Conservation (phyloP, 2,329 filamentous ascomycete species). For the Grosmannia penicillata region DNA sequence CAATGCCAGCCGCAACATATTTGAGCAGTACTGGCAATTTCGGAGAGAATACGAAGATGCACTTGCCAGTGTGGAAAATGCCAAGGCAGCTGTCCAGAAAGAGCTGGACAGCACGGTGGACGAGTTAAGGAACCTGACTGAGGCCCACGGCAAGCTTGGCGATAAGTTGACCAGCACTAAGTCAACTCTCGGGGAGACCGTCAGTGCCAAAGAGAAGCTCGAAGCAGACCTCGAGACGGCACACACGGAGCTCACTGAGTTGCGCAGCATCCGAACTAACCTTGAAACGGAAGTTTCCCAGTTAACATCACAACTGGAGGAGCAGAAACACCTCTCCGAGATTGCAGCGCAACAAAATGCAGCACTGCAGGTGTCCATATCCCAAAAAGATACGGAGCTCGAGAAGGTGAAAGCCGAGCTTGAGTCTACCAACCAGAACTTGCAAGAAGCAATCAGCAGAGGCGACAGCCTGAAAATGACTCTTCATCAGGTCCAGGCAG, state of each 20-base stretch:
- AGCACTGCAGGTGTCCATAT: conserved; percentile 11
- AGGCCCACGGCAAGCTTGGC: conserved; percentile 7
- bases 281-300: conserved; percentile 4
- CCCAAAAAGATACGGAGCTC: conserved; percentile 12
- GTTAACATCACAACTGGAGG: conserved; percentile 4
- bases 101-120: conserved; percentile 12
- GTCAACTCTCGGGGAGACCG: conserved; percentile 8
- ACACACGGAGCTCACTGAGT: conserved; percentile 9
- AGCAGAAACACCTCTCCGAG: conserved; percentile 5
- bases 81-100: conserved; percentile 14
- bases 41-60: conserved; percentile 17
- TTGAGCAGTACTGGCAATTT: conserved; percentile 20
- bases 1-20: conserved; percentile 16
- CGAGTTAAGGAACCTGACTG: conserved; percentile 11
- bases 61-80: conserved; percentile 12
- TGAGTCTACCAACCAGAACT: conserved; percentile 11
- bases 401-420: conserved; percentile 11
- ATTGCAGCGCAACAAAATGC: conserved; percentile 9
- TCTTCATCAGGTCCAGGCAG: conserved; percentile 12
- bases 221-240: conserved; percentile 9
- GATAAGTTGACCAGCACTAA: conserved; percentile 11
- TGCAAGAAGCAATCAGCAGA: conserved; percentile 10
- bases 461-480: conserved; percentile 11
- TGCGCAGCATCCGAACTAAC: neutral
- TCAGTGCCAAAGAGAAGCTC: neutral